These are phyloP conservation scores for Leishmania tropica DNA, from an alignment of 208 protist species.

Conservation along the genomic window DNA sequence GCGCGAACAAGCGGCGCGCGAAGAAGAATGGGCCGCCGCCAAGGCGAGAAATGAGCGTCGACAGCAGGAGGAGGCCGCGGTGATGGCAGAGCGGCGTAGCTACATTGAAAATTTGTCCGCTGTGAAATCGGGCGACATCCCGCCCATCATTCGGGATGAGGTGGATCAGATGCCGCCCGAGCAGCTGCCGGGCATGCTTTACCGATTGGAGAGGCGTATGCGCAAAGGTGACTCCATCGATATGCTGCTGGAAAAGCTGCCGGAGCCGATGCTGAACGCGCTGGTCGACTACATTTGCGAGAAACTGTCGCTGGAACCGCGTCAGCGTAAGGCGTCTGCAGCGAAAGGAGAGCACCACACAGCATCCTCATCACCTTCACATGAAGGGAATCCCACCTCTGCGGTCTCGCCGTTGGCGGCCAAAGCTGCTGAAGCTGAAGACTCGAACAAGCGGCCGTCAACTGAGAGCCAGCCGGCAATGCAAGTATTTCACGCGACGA, in stretches of 20 bases:
- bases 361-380: background rate
- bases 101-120: slow-evolving; percentile 82
- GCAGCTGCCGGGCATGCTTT: slow-evolving; percentile 70
- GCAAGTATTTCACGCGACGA: slow-evolving; percentile 84
- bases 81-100: slow-evolving; percentile 69
- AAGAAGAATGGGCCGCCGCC: slow-evolving; percentile 37
- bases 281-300: slow-evolving; percentile 75
- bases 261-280: slow-evolving; percentile 54
- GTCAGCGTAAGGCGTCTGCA: background rate
- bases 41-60: slow-evolving; percentile 34
- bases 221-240: slow-evolving; percentile 82
- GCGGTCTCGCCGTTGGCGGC: background rate
- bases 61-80: slow-evolving; percentile 52
- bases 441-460: background rate
- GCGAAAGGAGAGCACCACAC: background rate
- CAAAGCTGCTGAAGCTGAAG: background rate
- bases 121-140: slow-evolving; percentile 75
- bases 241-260: slow-evolving; percentile 80
- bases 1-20: slow-evolving; percentile 27
- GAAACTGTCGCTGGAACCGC: slow-evolving; percentile 71
- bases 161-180: slow-evolving; percentile 73
- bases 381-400: background rate
- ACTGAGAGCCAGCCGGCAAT: background rate
- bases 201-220: slow-evolving; percentile 66
- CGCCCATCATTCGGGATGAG: slow-evolving; percentile 71